A percentile compares a stretch with the other conserved stretches of the same genome.
Conservation (phyloP, 164 flowering plant species). For the Magnolia changhungtana region DNA sequence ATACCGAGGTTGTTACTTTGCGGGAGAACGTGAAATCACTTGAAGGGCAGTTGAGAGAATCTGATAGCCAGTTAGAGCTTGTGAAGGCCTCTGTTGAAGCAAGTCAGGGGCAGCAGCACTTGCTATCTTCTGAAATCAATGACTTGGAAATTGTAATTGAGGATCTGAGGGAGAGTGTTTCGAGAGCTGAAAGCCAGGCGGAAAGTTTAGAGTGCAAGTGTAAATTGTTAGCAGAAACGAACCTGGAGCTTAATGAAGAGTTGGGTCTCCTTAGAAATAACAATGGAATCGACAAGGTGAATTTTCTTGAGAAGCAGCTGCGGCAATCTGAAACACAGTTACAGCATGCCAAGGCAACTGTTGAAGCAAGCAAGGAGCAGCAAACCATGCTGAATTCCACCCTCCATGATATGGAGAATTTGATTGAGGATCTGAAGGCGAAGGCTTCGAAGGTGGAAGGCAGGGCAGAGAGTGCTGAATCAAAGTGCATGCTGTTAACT, state of each 20-base stretch:
- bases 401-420: constrained; percentile 42
- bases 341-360: constrained; percentile 27
- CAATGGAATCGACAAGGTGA: constrained; percentile 28
- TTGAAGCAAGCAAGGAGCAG: constrained; percentile 37
- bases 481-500: constrained; percentile 33
- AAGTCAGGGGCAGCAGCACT: constrained; percentile 30
- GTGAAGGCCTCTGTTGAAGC: constrained; percentile 30
- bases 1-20: constrained; percentile 38
- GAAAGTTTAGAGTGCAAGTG: constrained; percentile 50
- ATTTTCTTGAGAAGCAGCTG: constrained; percentile 22
- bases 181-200: constrained; percentile 40
- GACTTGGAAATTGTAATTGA: constrained; percentile 41
- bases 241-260: constrained; percentile 54
- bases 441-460: constrained; percentile 38
- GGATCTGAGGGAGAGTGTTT: constrained; percentile 38
- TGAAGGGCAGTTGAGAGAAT: constrained; percentile 41
- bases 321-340: constrained; percentile 37
- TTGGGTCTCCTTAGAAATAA: constrained; percentile 40
- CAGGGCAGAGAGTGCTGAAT: constrained; percentile 53
- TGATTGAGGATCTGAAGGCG: constrained; percentile 37
- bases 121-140: constrained; percentile 24
- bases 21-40: constrained; percentile 42
- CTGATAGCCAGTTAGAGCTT: constrained; percentile 30
- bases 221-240: constrained; percentile 39
- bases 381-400: constrained; percentile 21